Conservation (phyloP, 768 basidiomycete genomes). For the Melanogaster broomeanus region DNA sequence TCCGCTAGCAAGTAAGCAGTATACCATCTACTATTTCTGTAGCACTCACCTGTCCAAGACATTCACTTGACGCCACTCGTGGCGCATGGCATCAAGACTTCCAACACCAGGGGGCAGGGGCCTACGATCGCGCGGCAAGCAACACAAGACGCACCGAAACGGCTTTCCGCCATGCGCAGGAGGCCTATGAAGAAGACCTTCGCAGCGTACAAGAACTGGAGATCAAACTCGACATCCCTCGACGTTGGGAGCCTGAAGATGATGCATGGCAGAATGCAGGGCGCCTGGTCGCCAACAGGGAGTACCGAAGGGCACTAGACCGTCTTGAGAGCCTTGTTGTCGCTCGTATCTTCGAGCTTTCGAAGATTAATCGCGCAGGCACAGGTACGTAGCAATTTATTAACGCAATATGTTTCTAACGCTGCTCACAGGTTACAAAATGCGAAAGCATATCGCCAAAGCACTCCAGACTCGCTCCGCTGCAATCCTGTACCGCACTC, state of each 20-base stretch:
- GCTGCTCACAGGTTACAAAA: neutral
- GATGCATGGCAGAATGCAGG: constrained; percentile 11
- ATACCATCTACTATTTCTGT: neutral
- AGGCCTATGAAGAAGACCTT: constrained; percentile 6
- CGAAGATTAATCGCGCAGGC: constrained; percentile 20
- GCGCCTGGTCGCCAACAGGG: neutral
- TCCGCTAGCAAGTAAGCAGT: constrained; percentile 9
- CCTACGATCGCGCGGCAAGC: neutral
- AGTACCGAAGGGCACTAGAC: constrained; percentile 14
- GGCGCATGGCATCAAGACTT: neutral
- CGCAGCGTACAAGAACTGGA: constrained; percentile 20
- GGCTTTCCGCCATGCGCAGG: constrained; percentile 5
- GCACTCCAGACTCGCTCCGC: neutral
- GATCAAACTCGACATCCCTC: constrained; percentile 15
- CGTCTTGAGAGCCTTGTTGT: constrained; percentile 15
- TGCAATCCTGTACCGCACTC: constrained; percentile 17
- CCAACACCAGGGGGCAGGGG: no score
- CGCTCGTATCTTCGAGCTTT: constrained; percentile 16
- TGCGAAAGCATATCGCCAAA: constrained; percentile 6
- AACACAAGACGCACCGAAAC: neutral
- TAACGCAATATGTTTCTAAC: neutral
- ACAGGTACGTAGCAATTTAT: constrained; percentile 19
- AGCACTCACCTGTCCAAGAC: neutral
- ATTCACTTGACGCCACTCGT: neutral
- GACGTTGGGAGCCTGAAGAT: constrained; percentile 9